A percentile compares a stretch with the other conserved stretches of the same genome.
These are phyloP conservation scores for Aspergillus sp. DNA, from an alignment of 2,329 filamentous ascomycete species.

Conservation along the genomic window DNA sequence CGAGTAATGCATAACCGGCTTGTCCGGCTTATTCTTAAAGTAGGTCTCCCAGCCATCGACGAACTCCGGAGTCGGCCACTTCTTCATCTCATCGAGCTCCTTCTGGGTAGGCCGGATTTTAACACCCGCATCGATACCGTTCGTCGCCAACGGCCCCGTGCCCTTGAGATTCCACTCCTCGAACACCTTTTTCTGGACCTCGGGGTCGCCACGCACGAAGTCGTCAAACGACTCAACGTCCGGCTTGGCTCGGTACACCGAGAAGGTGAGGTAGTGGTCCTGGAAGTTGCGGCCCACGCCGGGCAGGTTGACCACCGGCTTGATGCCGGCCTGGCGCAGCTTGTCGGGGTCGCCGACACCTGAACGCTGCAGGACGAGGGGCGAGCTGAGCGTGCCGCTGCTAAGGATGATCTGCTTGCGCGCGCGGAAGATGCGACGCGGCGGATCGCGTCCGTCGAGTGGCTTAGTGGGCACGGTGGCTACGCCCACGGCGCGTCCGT, in stretches of 20 bases:
- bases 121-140: slow-evolving; percentile 77
- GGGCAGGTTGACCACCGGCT: slow-evolving; percentile 68
- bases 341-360: slow-evolving; percentile 73
- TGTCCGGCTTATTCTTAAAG: slow-evolving; percentile 81
- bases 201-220: slow-evolving; percentile 71
- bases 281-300: slow-evolving; percentile 77
- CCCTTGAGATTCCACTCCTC: slow-evolving; percentile 78
- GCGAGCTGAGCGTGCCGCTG: slow-evolving; percentile 71
- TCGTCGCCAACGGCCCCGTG: slow-evolving; percentile 73
- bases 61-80: slow-evolving; percentile 73
- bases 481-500: slow-evolving; percentile 70
- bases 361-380: slow-evolving; percentile 72
- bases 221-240: slow-evolving; percentile 78
- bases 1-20: slow-evolving; percentile 83
- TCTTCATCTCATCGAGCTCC: slow-evolving; percentile 67
- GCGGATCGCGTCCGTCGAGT: slow-evolving; percentile 53
- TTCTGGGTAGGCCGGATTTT: slow-evolving; percentile 71
- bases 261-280: slow-evolving; percentile 72
- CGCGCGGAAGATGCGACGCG: slow-evolving; percentile 62
- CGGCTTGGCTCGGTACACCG: slow-evolving; percentile 70
- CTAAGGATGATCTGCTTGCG: slow-evolving; percentile 74
- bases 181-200: slow-evolving; percentile 70
- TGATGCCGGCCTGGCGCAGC: slow-evolving; percentile 65
- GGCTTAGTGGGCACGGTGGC: slow-evolving; percentile 70
- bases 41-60: slow-evolving; percentile 71